Evolutionary conservation across 805 yeast genomes (phyloP).

Genomic region (Brettanomyces nanus): DNA sequence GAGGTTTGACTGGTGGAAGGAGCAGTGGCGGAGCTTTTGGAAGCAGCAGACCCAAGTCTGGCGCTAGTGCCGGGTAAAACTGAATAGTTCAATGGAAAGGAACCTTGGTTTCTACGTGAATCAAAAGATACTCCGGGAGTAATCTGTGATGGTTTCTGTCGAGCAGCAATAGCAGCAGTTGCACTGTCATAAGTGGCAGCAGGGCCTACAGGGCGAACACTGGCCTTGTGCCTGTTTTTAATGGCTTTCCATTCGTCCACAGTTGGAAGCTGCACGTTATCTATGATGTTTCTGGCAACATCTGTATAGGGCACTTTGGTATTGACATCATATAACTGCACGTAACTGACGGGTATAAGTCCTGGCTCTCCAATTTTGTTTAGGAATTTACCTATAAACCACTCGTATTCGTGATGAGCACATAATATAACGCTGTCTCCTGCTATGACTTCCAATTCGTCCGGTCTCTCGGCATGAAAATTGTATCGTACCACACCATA

Average conservation of each 20-base stretch:
- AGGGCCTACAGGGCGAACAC: conserved; percentile 41
- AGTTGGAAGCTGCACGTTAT: conserved; percentile 68
- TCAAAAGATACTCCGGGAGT: no score
- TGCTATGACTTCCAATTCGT: conserved; percentile 74
- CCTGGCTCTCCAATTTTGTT: conserved; percentile 97
- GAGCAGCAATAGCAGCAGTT: conserved; percentile 5
- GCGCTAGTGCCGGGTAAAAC: not conserved
- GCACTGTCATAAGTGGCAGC: conserved; percentile 10
- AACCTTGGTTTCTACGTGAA: no score
- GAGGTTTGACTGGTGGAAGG: conserved; percentile 3
- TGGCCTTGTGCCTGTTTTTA: conserved; percentile 88
- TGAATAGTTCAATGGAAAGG: not conserved
- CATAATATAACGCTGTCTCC: conserved; percentile 90
- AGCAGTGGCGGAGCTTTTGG: not conserved
- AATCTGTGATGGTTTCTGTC: no score
- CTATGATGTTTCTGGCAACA: conserved; percentile 40
- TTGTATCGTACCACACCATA: conserved; percentile 85
- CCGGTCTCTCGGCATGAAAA: conserved; percentile 73
- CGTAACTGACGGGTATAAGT: conserved; percentile 84
- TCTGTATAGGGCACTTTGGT: conserved; percentile 52
- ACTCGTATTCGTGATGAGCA: conserved; percentile 93
- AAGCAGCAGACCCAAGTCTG: not conserved
- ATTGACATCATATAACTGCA: conserved; percentile 73
- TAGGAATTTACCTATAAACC: conserved; percentile 97
- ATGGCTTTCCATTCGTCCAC: conserved; percentile 93